Base-by-base conservation (phyloP, 495 filamentous ascomycete species). In the Cercophora samala region DNA sequence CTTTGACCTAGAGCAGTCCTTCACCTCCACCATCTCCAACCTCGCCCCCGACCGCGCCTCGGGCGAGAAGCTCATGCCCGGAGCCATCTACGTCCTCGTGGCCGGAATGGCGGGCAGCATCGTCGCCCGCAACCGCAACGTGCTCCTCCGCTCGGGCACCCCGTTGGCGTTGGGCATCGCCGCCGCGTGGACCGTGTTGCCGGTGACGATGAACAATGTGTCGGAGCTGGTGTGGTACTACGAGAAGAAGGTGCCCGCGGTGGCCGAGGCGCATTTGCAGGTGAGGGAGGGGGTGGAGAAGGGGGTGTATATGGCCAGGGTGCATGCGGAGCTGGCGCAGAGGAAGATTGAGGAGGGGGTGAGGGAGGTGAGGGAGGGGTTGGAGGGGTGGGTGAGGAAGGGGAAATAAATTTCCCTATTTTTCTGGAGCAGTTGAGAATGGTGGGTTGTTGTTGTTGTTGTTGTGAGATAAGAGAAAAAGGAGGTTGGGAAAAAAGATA, bases 51-150 rank as follows among this genome's bases (percentile, higher is more conserved):
- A 92, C 13, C 87, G 88, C 65, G 89, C 93, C 74, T 89, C 86
- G 60, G 88, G 89, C 68, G 95, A 99, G 80, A 86, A 86, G 70
- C 83, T 98, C 18, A 86, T 96, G 74, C 95, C 95, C 25, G 92
- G 93, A 5, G 77, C 87, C 51, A 84, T 97, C 67, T 97, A 97
- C 80, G 92, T 97, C 46, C 86, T 97, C 17, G 92, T 99, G 2
- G 86, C 92, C 13, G 87, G 91, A 66, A 97, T 99, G 93, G 90
- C 93, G 32, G 93, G 93, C 69, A 90, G 87, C 70, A 97, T 99
- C 74, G 80, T 96, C 29, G 84, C 90, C 56, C 86, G 95, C 62
- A 95, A 96, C 81, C 87, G 94, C 55, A 91, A 90, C 70, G 82
- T 97, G 54, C 75, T 96, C 66, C 81, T 98, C 25, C 86, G 94